Evolutionary conservation across 305 asterid genomes (phyloP), one percentile per base, ranked within the genome.

Genomic region (Withania somnifera): DNA sequence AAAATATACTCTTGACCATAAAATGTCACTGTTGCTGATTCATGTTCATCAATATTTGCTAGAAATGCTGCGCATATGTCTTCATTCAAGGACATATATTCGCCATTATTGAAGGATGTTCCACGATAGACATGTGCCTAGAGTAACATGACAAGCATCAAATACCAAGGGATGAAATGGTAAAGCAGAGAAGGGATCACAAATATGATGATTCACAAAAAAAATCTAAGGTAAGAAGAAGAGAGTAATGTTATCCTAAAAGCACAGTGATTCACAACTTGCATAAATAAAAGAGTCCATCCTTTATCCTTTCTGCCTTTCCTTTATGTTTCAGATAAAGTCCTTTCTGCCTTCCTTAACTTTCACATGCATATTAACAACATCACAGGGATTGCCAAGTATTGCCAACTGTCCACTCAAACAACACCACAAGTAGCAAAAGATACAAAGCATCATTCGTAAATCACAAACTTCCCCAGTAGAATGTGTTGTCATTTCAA

Each of bases 41-140:
- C 84, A 66, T 89, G 91, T 85, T 92, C 97, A 84, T 95, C 98
- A 78, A 95, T 95, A 87, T 92, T 95, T 53, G 99, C 97, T n/a
- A 95, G 95, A 91, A 95, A 95, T 61, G 98, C 99, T 61, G 98
- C 81, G 83, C 99, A 95, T 68, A 81, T 84, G 82, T 86, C 83
- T 84, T 89, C 88, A 60, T 71, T 26, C 17, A 15, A 77, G 63
- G 87, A 71, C 34, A 58, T 51, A 60, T 45, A 78, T 80, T 75
- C 84, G 61, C 63, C 86, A 32, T 78, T 76, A 82, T 42, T 82
- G 36, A 61, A 42, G 11, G 50, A 58, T 47, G 84, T 82, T 86
- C 88, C 88, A 80, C 86, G 85, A 86, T 95, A 95, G 50, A 93
- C 86, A 32, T 95, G 98, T 78, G 98, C 98, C 98, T 95, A 4